A percentile compares a stretch with the other conserved stretches of the same genome.
Evolutionary conservation across 208 protist genomes (phyloP).

Genomic region (Crithidia acanthocephali): DNA sequence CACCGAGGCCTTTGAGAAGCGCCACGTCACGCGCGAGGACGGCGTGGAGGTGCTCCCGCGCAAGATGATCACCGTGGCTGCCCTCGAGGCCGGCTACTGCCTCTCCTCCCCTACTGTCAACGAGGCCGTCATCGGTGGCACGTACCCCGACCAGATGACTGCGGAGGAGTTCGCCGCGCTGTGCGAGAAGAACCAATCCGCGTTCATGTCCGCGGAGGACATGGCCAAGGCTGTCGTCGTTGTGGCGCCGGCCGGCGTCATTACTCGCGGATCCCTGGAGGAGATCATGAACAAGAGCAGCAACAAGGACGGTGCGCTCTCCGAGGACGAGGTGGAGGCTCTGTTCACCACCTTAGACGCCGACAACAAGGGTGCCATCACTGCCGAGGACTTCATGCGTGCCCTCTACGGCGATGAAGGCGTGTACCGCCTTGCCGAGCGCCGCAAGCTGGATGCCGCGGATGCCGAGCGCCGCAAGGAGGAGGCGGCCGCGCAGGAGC

Average conservation of each 20-base stretch:
- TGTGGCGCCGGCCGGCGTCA: constrained; percentile 65
- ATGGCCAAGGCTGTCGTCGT: constrained; percentile 79
- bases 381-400: constrained; percentile 73
- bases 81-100: constrained; percentile 81
- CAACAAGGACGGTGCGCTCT: constrained; percentile 48
- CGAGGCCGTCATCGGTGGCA: constrained; percentile 51
- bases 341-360: constrained; percentile 78
- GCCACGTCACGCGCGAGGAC: constrained; percentile 67
- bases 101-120: constrained; percentile 61
- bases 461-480: constrained; percentile 39
- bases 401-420: constrained; percentile 78
- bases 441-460: constrained; percentile 48
- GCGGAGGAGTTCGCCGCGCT: constrained; percentile 67
- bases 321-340: constrained; percentile 76
- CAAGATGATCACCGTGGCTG: constrained; percentile 68
- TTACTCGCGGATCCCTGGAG: constrained; percentile 81
- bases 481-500: constrained; percentile 24
- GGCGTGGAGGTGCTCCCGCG: constrained; percentile 67
- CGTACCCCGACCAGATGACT: constrained; percentile 78
- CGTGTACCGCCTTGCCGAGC: constrained; percentile 44
- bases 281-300: constrained; percentile 55
- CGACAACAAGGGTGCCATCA: constrained; percentile 75
- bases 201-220: constrained; percentile 46
- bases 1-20: constrained; percentile 72
- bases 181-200: constrained; percentile 64